Evolutionary conservation across 2,329 filamentous ascomycete species (phyloP), one percentile per base, ranked within the genome.

Genomic region (Fusarium lyarnte): DNA sequence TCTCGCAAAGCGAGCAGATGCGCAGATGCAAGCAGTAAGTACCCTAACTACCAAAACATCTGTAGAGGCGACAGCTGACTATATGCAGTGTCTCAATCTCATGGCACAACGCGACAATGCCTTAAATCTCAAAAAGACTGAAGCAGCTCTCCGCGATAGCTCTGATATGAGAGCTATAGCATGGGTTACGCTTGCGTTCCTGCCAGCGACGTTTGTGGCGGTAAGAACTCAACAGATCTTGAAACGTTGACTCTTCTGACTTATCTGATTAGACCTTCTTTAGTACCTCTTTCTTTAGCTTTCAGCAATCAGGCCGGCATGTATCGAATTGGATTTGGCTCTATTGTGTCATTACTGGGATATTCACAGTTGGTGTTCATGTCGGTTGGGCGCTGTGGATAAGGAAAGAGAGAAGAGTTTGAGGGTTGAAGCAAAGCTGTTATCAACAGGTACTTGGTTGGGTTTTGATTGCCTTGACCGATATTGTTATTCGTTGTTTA

Each of bases 221-320:
- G 17, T 36, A 36, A 36, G n/a, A 21, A 6, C 7, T 36, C 0
- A 4, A 16, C 17, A 12, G 2, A 3, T 1, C 11, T 25, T 5
- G 8, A 21, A 8, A 8, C 4, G 8, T 11, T 36, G 23, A 25
- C 31, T 16, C 16, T 21, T 51, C 47, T 36, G 31, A 21, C 31
- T 16, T 8, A 14, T 51, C 47, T 51, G n/a, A 51, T 36, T 10
- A 36, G 47, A 25, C 31, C 8, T 51, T 36, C 17, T 51, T 51
- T 36, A 36, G 31, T 27, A 52, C 47, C 9, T 52, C 31, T 0
- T 36, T 52, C 12, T 51, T 52, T 12, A 52, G 31, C 17, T 52
- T 52, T 52, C 23, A 52, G 23, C 31, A 36, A 1, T 25, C 33
- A 6, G 31, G n/a, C 2, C 47, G 47, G 13, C 31, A 9, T 11